phyloP scores from a whole-genome alignment of 345 rosid genomes.

The Citrus inodora region DNA sequence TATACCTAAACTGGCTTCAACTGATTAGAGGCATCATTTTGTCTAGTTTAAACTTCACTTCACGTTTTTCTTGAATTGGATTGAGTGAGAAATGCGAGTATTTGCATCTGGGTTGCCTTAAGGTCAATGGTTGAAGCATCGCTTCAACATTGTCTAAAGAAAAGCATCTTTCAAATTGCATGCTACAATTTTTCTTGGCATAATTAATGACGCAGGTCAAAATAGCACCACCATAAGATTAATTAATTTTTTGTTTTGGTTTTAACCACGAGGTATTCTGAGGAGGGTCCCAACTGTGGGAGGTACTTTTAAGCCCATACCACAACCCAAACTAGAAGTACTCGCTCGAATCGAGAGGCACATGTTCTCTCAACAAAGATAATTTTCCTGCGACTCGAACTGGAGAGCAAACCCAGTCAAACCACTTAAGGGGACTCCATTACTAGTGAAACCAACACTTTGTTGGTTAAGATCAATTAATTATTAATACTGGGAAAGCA shows the following conservation, averaged over 20 bases:
- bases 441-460: too few relatives aligned
- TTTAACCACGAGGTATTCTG: too few relatives aligned
- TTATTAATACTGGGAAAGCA: neutral
- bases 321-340: too few relatives aligned
- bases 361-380: too few relatives aligned
- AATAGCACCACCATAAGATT: neutral
- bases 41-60: neutral
- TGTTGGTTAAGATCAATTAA: neutral
- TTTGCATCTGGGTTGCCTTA: neutral
- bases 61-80: neutral
- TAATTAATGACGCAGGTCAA: neutral
- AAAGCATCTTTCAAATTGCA: neutral
- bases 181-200: neutral
- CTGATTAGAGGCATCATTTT: neutral
- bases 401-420: too few relatives aligned
- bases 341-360: too few relatives aligned
- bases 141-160: neutral
- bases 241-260: neutral
- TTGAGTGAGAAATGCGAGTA: neutral
- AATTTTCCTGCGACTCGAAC: too few relatives aligned
- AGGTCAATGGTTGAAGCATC: neutral
- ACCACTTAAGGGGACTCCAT: too few relatives aligned
- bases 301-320: accelerated
- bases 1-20: neutral
- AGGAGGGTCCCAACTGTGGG: too few relatives aligned